Conservation (phyloP, 1,284 basidiomycete genomes). For the Cutaneotrichosporon arboriforme region DNA sequence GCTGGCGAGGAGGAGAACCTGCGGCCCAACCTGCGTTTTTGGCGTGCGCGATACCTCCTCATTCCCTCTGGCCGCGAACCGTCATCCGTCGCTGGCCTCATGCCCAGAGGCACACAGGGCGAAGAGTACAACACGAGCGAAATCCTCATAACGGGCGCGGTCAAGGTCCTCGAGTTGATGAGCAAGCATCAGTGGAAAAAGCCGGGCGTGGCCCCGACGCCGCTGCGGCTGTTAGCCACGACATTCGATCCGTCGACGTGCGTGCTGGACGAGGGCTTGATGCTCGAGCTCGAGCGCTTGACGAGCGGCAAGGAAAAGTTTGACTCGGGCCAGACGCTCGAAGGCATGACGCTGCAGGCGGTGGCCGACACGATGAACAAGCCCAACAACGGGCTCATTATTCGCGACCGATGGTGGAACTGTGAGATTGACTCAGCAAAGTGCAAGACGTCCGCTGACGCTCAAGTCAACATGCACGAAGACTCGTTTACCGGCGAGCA, state of each 20-base stretch:
- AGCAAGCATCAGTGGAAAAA: slow-evolving; percentile 70
- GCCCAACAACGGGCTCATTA: slow-evolving; percentile 42
- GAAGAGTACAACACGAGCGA: slow-evolving; percentile 80
- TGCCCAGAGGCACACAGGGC: slow-evolving; percentile 60
- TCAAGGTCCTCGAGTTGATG: slow-evolving; percentile 84
- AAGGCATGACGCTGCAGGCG: slow-evolving; percentile 37
- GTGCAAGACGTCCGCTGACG: not conserved
- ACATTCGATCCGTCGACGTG: slow-evolving; percentile 73
- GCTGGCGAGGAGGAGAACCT: slow-evolving; percentile 78
- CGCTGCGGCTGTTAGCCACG: slow-evolving; percentile 67
- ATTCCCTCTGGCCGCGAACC: slow-evolving; percentile 73
- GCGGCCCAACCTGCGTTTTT: slow-evolving; percentile 77
- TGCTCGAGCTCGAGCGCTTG: slow-evolving; percentile 71
- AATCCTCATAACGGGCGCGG: slow-evolving; percentile 78
- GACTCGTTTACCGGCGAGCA: slow-evolving; percentile 82
- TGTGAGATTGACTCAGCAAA: slow-evolving; percentile 19
- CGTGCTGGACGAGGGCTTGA: slow-evolving; percentile 67
- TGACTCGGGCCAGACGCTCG: slow-evolving; percentile 28
- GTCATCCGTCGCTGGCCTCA: slow-evolving; percentile 43
- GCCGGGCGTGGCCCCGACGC: slow-evolving; percentile 55
- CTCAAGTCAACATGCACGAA: slow-evolving; percentile 22
- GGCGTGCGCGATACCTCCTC: slow-evolving; percentile 91
- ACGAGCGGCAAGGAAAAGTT: slow-evolving; percentile 35
- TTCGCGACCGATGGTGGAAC: slow-evolving; percentile 44
- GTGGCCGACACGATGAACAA: slow-evolving; percentile 44